Conservation (phyloP, 2,329 filamentous ascomycete species). For the Alternaria postmessia region DNA sequence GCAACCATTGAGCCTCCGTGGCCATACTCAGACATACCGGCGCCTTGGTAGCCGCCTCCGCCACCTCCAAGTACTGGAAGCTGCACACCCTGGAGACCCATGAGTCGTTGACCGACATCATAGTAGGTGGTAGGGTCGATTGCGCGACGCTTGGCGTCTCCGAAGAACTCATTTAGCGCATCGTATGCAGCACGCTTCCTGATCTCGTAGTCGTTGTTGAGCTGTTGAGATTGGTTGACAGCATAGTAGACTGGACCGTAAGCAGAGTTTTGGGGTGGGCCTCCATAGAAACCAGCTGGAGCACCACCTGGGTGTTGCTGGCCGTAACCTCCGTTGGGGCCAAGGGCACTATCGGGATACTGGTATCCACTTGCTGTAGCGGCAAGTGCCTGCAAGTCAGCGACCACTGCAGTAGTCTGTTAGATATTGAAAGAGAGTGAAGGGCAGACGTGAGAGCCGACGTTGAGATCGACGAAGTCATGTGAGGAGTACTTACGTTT, state of each 20-base stretch:
- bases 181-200: constrained; percentile 84
- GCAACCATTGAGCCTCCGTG: constrained; percentile 61
- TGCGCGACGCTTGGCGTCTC: constrained; percentile 87
- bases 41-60: constrained; percentile 35
- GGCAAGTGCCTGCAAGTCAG: constrained; percentile 59
- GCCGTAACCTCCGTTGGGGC: constrained; percentile 47
- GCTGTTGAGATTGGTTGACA: constrained; percentile 70
- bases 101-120: constrained; percentile 87
- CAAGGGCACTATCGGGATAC: constrained; percentile 55
- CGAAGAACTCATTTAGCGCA: constrained; percentile 92
- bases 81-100: constrained; percentile 77
- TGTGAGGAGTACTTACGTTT: constrained; percentile 49
- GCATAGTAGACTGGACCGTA: constrained; percentile 82
- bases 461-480: neutral
- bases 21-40: constrained; percentile 62
- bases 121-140: constrained; percentile 90
- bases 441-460: neutral
- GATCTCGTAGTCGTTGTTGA: constrained; percentile 73
- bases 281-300: constrained; percentile 61
- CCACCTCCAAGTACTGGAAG: constrained; percentile 51
- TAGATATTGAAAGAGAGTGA: constrained; percentile 43
- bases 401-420: constrained; percentile 50
- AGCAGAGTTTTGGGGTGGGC: constrained; percentile 61
- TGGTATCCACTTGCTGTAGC: constrained; percentile 59
- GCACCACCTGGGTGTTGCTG: constrained; percentile 63